These are phyloP conservation scores for Monilinia laxa DNA, from an alignment of 2,329 filamentous ascomycete species.

Conservation along the genomic window DNA sequence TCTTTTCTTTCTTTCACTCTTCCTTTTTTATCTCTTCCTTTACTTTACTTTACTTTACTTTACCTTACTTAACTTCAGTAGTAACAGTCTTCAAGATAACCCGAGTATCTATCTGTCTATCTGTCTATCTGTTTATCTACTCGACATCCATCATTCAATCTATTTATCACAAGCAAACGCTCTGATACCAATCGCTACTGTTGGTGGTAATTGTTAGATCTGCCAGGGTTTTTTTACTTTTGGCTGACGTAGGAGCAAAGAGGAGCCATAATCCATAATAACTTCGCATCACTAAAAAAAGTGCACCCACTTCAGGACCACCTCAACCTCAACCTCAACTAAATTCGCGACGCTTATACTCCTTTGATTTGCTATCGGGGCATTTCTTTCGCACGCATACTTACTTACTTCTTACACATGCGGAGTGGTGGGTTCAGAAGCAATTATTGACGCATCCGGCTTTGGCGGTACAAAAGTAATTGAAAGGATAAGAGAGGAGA, in stretches of 20 bases:
- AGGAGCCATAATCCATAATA: constrained; percentile 19
- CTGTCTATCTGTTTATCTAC: too few species aligned
- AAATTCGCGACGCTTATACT: background rate
- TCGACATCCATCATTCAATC: too few species aligned
- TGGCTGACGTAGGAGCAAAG: constrained; percentile 20
- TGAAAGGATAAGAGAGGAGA: constrained; percentile 18
- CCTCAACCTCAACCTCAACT: background rate
- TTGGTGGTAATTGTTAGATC: too few species aligned
- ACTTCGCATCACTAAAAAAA: constrained; percentile 16
- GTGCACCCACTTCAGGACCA: constrained; percentile 7
- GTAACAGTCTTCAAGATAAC: background rate
- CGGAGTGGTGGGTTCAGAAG: background rate
- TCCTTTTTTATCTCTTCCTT: too few species aligned
- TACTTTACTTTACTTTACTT: too few species aligned
- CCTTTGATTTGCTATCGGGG: background rate
- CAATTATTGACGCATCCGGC: constrained; percentile 16
- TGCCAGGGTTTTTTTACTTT: constrained; percentile 15
- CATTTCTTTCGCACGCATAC: background rate
- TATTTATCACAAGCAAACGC: constrained; percentile 21
- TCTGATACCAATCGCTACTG: background rate
- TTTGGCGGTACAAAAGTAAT: constrained; percentile 9
- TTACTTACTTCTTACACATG: background rate
- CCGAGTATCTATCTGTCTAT: too few species aligned
- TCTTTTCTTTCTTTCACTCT: too few species aligned
- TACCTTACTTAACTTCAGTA: background rate